Evolutionary conservation across 2,329 filamentous ascomycete genomes (phyloP), one percentile per base, ranked within the genome.

Genomic region (Blastomyces parvus): DNA sequence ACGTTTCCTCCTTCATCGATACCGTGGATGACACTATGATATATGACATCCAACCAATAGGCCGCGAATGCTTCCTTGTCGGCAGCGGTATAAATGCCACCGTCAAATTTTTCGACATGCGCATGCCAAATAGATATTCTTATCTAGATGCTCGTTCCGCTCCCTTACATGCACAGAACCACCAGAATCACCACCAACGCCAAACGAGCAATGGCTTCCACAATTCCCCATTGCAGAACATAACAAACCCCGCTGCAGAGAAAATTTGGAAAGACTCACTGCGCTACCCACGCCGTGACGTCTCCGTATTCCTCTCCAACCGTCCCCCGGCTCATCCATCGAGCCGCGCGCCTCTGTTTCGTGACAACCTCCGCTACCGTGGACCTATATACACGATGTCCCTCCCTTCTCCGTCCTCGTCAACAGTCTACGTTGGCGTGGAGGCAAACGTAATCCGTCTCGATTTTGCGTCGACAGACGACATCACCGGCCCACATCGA

Each of bases 31-130:
- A 82, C 65, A 82, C 82, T 22, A 77, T 83, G 0, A 79, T 86
- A 7, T 86, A 86, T 69, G 83, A 83, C 25, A 77, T 88, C 19
- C 78, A 83, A 1, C 74, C 81, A 0, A 80, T 86, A 60, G 83
- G 83, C 1, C 78, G 80, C 25, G 81, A 86, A 67, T 77, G 80
- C 2, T 80, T 88, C 62, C 70, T 86, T 9, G 82, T 81, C 13
- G 85, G 85, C 30, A 80, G 81, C 1, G 80, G 81, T 2, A 78
- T 81, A 59, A 82, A 87, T 70, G 81, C 79, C 55, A 76, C 86
- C 60, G 73, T 88, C 55, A 87, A 87, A 67, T 75, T 86, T 4
- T 88, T 86, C 66, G 85, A 88, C 67, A 70, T 88, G 53, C 83
- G 85, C 30, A 64, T 67, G 64, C 68, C 69, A n/a, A 74, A 69